Evolutionary conservation across 192 early-diverging fungal genomes (phyloP).

Genomic region (Backusella circina): DNA sequence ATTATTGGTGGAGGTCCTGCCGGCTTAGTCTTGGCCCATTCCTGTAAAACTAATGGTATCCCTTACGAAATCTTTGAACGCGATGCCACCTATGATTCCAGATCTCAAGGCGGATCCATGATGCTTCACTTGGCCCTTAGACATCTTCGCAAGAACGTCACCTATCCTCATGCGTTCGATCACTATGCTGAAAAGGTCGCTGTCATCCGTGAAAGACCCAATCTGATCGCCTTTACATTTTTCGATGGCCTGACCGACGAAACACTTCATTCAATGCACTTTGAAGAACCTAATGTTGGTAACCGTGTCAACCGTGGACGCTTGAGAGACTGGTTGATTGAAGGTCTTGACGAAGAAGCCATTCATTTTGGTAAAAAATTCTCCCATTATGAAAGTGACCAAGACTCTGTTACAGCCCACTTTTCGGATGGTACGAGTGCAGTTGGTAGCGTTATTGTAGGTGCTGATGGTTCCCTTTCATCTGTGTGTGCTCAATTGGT

Average conservation of each 20-base stretch:
- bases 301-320: constrained; percentile 2
- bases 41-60: constrained; percentile 10
- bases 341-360: not conserved
- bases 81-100: constrained; percentile 4
- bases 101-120: not conserved
- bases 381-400: constrained; percentile 4
- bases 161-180: constrained; percentile 3
- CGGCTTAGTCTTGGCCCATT: constrained; percentile 17
- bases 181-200: not conserved
- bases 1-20: constrained; percentile 27
- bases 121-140: not conserved
- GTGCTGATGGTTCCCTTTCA: constrained; percentile 34
- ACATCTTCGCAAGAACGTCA: not conserved
- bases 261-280: not conserved
- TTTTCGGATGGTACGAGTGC: constrained; percentile 13
- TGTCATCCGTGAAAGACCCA: not conserved
- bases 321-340: not conserved
- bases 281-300: not conserved
- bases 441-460: constrained; percentile 28
- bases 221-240: not conserved
- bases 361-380: constrained; percentile 18
- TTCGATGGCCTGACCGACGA: not conserved
- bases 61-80: constrained; percentile 22
- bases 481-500: constrained; percentile 17
- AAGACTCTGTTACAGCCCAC: constrained; percentile 14